phyloP scores from a whole-genome alignment of 352 stramenopile species.

The Globisporangium abappressorium region DNA sequence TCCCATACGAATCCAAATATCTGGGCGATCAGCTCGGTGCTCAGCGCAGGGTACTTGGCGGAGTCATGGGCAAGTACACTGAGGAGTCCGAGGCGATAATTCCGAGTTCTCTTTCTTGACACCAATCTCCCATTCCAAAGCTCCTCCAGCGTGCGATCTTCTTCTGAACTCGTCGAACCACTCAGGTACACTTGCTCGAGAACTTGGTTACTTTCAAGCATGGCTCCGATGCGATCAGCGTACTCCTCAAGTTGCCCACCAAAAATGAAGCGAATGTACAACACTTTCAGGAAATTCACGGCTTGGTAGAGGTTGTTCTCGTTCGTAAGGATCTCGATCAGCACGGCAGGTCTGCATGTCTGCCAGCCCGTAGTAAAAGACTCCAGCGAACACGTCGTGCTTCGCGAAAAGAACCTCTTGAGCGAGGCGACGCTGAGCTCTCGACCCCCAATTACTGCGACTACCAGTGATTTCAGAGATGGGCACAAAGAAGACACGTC shows the following conservation, averaged over 20 bases:
- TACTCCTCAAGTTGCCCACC: neutral
- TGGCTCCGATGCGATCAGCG: neutral
- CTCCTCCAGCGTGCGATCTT: too few species aligned
- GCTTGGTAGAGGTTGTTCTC: neutral
- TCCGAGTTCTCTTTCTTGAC: neutral
- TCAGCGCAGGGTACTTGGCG: neutral
- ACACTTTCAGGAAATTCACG: neutral
- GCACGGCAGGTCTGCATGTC: neutral
- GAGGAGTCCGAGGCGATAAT: neutral
- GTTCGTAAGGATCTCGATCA: neutral
- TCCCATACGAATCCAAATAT: neutral
- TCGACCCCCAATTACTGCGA: neutral
- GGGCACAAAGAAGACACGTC: neutral
- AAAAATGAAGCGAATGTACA: neutral
- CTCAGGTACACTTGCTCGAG: neutral
- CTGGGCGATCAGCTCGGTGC: neutral
- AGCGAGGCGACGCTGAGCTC: neutral
- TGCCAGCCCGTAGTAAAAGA: neutral
- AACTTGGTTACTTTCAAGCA: neutral
- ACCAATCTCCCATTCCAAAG: neutral
- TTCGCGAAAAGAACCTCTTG: neutral
- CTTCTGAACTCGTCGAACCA: too few species aligned
- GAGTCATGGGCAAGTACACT: conserved; percentile 1
- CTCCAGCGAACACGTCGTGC: neutral
- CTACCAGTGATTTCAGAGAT: neutral